Base-by-base conservation (phyloP, 306 rosid species). In the Lathyrus tuberosus region DNA sequence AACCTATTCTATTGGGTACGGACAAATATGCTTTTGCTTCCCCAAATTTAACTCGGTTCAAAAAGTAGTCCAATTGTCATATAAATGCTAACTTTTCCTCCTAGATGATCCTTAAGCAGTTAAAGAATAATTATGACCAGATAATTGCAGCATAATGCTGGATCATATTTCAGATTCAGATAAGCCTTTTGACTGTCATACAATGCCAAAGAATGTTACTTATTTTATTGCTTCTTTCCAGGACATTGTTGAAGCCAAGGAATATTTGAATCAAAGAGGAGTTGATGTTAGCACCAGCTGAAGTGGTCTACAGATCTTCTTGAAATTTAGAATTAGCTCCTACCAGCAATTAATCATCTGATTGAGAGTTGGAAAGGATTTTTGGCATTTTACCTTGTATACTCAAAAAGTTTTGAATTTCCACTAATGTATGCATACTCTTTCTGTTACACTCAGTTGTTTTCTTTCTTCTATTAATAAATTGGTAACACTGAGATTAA, bases 191-290 rank as follows among this genome's bases (percentile, higher is more conserved):
- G 3, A 41, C 33, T 47, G 18, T 72, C 41, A 10, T 51, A 35
- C 42, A 30, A 59, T 2, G n/a, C 59, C n/a, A 7, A 20, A 59
- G 20, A 51, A 24, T 52, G 69, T 61, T 42, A 14, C 60, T 66
- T 60, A 60, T 66, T 61, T 62, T 78, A 37, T 75, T 75, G 46
- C 69, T 65, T 65, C 54, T 76, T 70, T 56, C 54, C 65, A 90
- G 98, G 96, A 94, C 64, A 64, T 94, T 62, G 76, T 62, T 15
- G 96, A 88, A 83, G 98, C 98, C 57, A 88, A 81, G 85, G 89
- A 85, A 4, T 88, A 74, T 73, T 74, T 93, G 81, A 85, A 85
- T 74, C 81, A 73, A 79, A 86, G 65, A 74, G 89, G 97, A 70
- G 78, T 93, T 14, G 90, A 93, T 81, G 76, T 92, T 70, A 56